Base-by-base conservation (phyloP, 1,139 yeast species). In the Petasospora fabianii region DNA sequence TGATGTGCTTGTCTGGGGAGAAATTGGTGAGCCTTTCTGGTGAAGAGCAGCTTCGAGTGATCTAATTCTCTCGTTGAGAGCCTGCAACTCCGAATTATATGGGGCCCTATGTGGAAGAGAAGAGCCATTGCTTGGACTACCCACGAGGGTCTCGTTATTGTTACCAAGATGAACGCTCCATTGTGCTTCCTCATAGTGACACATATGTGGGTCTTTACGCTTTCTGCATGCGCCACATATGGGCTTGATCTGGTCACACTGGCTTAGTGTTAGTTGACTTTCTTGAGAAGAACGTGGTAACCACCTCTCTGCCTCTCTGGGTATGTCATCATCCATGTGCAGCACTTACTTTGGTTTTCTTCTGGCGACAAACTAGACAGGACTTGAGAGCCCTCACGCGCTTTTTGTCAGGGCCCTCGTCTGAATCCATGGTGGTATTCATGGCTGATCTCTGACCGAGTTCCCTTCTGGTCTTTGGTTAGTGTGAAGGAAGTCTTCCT, bases 291-390 rank as follows among this genome's bases (percentile, higher is more conserved):
- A 6, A 13, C 18, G 17, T 27, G 17, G 13, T 14, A 15, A 27
- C 6, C 7, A 20, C 22, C 7, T 10, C 22, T 10, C 10, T 10
- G 10, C 22, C 10, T 10, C 7, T 20, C 13, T 8, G 27, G 17
- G 16, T 20, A 14, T 14, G 18, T 9, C n/a, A 28, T 28, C 7
- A 21, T 13, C 16, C 5, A 10, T 10, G 7, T 6, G 7, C 13
- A 13, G 5, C 19, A 36, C 48, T 15, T 26, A 40, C 48, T 21
- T 58, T 61, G 29, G 58, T 60, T 43, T 62, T 63, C 43, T 64
- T 54, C 36, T 60, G 57, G 34, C 58, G 60, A 40, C 68, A 63
- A 32, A 61, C 60, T 12, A 59, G 46, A 39, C 66, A 63, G 17
- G 49, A 45, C 34, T 41, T 43, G 8, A 40, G 41, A 6, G 36